These are phyloP conservation scores for Coprinellus aureogranulatus DNA, from an alignment of 768 basidiomycete genomes.

Conservation along the genomic window DNA sequence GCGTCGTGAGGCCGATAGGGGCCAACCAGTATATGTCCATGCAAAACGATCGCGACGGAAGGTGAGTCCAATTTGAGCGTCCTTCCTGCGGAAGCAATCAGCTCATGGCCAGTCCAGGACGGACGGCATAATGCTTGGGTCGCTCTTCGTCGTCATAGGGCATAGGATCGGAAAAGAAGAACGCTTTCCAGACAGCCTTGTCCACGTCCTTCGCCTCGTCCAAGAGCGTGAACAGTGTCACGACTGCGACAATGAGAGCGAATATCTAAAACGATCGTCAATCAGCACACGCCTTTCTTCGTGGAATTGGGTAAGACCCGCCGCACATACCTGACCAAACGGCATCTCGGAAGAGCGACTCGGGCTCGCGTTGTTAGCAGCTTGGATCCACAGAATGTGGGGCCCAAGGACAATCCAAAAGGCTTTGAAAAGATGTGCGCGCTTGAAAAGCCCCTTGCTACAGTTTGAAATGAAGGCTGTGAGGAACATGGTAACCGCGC, in stretches of 20 bases:
- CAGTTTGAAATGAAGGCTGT: background rate
- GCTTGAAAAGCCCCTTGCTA: background rate
- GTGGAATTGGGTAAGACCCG: no score
- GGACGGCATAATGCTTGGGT: background rate
- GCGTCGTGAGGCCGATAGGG: no score
- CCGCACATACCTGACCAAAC: constrained; percentile 7
- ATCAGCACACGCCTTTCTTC: no score
- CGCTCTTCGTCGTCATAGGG: background rate
- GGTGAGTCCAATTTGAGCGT: no score
- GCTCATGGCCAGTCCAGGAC: constrained; percentile 2
- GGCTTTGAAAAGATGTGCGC: constrained; percentile 6
- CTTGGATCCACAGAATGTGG: constrained; percentile 4
- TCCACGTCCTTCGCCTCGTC: background rate
- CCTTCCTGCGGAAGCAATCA: no score
- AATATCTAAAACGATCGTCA: background rate
- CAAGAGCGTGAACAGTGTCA: background rate
- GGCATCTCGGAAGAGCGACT: background rate
- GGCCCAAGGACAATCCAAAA: background rate
- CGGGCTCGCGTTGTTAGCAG: background rate
- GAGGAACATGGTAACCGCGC: no score
- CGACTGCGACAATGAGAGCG: background rate
- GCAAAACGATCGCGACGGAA: no score
- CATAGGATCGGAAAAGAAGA: background rate
- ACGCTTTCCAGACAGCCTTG: background rate
- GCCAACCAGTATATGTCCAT: no score